These are phyloP conservation scores for Paecilomyces dactylethromorphus DNA, from an alignment of 2,329 filamentous ascomycete species.

Conservation along the genomic window DNA sequence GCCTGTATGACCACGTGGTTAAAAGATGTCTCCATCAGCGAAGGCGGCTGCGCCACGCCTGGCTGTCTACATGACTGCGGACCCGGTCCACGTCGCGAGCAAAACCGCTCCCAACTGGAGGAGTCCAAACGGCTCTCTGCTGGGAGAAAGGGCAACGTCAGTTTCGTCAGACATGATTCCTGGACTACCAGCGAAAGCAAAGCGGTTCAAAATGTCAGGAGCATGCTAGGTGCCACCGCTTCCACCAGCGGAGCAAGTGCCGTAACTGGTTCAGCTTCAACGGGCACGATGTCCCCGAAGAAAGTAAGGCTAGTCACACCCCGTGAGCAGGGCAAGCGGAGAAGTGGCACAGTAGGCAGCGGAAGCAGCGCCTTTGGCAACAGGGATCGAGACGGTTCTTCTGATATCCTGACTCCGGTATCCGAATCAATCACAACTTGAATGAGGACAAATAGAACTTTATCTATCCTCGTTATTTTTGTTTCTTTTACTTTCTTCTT, in stretches of 20 bases:
- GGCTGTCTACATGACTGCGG: conserved; percentile 57
- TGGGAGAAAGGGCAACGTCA: conserved; percentile 25
- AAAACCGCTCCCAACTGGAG: conserved; percentile 25
- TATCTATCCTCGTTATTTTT: background rate
- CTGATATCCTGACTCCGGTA: background rate
- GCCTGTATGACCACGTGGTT: conserved; percentile 54
- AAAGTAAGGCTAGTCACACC: conserved; percentile 40
- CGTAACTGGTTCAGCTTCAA: conserved; percentile 16
- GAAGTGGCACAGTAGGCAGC: conserved; percentile 13
- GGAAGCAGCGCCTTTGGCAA: conserved; percentile 8
- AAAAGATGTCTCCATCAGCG: conserved; percentile 38
- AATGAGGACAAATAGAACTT: background rate
- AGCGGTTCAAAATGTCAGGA: conserved; percentile 40
- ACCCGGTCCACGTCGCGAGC: conserved; percentile 40
- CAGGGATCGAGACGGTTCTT: conserved; percentile 7
- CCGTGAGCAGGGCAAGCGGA: conserved; percentile 31
- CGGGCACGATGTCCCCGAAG: conserved; percentile 35
- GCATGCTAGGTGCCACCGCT: conserved; percentile 31
- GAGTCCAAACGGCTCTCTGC: conserved; percentile 27
- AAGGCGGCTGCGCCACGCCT: conserved; percentile 52
- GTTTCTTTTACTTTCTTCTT: background rate
- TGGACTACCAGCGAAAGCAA: conserved; percentile 39
- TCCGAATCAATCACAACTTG: background rate
- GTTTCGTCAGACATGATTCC: conserved; percentile 38
- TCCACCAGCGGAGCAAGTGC: conserved; percentile 17